Evolutionary conservation across 208 protist species (phyloP).

Genomic region (Crithidia sp.): DNA sequence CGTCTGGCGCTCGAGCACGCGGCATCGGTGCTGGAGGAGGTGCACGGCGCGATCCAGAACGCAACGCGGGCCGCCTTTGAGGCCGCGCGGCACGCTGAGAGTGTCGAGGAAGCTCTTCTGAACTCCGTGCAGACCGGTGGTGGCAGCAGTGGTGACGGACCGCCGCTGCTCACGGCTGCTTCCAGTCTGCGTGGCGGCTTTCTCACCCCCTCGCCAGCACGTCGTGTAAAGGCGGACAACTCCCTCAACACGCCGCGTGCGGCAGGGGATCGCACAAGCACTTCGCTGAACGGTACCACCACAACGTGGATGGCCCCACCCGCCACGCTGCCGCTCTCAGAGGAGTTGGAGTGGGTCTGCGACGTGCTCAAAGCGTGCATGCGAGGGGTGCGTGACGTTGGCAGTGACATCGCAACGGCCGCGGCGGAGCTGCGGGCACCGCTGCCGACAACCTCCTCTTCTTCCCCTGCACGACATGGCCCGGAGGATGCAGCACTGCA

Average conservation of each 20-base stretch:
- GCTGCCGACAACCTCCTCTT: not conserved
- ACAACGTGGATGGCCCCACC: not conserved
- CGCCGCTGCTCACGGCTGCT: not conserved
- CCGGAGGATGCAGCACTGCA: not conserved
- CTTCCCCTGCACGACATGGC: not conserved
- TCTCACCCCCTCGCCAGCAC: conserved; percentile 3
- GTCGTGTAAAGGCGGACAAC: not conserved
- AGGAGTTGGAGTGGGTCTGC: conserved; percentile 59
- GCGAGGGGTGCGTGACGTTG: conserved; percentile 39
- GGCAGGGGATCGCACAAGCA: not conserved
- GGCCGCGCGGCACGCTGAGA: conserved; percentile 2
- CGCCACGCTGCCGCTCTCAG: conserved; percentile 14
- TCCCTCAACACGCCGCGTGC: not conserved
- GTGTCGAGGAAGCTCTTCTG: not conserved
- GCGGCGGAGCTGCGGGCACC: conserved; percentile 15
- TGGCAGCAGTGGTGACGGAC: not conserved
- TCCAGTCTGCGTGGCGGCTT: conserved; percentile 13
- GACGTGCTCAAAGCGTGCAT: conserved; percentile 71
- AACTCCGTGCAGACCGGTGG: not conserved
- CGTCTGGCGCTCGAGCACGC: conserved; percentile 48
- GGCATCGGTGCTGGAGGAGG: conserved; percentile 34
- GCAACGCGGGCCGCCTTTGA: conserved; percentile 58
- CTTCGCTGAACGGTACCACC: not conserved
- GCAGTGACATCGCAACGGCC: conserved; percentile 21
- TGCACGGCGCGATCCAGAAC: conserved; percentile 50